Base-by-base conservation (phyloP, 345 rosid genomes). In the Cochlearia excelsa region DNA sequence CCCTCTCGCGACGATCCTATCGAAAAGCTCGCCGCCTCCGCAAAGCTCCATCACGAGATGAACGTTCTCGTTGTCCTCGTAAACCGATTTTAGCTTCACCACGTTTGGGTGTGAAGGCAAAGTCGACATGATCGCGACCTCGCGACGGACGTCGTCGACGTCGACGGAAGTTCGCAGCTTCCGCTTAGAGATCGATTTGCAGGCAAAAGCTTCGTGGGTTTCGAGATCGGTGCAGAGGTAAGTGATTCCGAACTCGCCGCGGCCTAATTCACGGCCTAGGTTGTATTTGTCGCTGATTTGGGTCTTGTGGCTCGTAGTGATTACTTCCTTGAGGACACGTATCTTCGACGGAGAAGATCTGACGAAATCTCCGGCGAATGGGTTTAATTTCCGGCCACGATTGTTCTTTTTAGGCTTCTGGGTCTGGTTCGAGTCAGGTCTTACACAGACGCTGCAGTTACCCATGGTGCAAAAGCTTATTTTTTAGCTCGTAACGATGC, bases 31-130 rank as follows among this genome's bases (percentile, higher is more conserved):
- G 0, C 98, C 98, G 37, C 98, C 98, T 60, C 88, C 96, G 28
- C 98, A 92, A 30, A 92, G 78, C 80, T 92, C 98, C 98, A 88
- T 88, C 38, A 88, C 98, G 67, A 92, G 69, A 65, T 88, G 93
- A 30, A 92, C 98, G 52, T 92, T 88, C 71, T 92, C 96, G 34
- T 55, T 45, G 30, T 92, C 98, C 81, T 92, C 98, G 4, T 88
- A 92, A 1, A 91, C 83, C n/a, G 93, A 96, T 73, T 70, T 92
- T 47, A 88, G 83, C 82, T 83, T 92, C 35, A 92, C 90, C n/a
- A 92, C 65, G 47, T 92, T 88, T 1, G 89, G 85, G 59, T 92
- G 96, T 16, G 83, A 82, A 3, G 98, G 98, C 43, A 92, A 53
- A 33, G 87, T 79, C 1, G 95, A 86, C 93, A 92, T 84, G 59